A percentile compares a stretch with the other conserved stretches of the same genome.
These are phyloP conservation scores for Camelina hispida DNA, from an alignment of 345 rosid species.

Conservation along the genomic window DNA sequence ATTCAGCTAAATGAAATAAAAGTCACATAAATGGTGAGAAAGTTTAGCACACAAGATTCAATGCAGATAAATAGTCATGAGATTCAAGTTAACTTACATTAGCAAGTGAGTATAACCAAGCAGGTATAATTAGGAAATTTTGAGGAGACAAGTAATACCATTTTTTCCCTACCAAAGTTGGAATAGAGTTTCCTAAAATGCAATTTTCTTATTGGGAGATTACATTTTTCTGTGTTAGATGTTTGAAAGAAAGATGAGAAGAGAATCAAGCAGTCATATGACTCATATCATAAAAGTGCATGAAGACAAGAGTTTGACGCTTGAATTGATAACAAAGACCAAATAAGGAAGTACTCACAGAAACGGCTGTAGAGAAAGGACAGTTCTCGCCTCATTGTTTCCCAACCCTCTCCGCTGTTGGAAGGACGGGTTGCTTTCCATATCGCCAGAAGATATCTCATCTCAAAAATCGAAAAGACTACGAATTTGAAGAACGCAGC, in stretches of 20 bases:
- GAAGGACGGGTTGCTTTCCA: constrained; percentile 97
- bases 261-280: constrained; percentile 15
- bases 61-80: neutral
- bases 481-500: constrained; percentile 99
- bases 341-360: constrained; percentile 65
- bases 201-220: neutral
- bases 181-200: neutral
- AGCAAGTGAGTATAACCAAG: constrained; percentile 6
- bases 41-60: neutral
- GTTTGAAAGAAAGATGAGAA: constrained; percentile 2
- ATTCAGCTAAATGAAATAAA: neutral
- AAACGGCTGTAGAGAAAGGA: constrained; percentile 98
- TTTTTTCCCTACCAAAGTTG: neutral
- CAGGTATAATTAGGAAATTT: neutral
- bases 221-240: constrained; percentile 3
- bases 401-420: constrained; percentile 98
- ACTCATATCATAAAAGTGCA: constrained; percentile 8
- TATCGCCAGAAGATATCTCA: constrained; percentile 98
- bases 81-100: neutral
- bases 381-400: constrained; percentile 93
- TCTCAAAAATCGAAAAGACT: constrained; percentile 97
- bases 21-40: neutral
- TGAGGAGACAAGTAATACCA: constrained; percentile 7
- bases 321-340: constrained; percentile 30
- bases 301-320: constrained; percentile 14